A percentile compares a stretch with the other conserved stretches of the same genome.
Evolutionary conservation across 2,329 filamentous ascomycete genomes (phyloP).

Genomic region (Nothophoma quercina): DNA sequence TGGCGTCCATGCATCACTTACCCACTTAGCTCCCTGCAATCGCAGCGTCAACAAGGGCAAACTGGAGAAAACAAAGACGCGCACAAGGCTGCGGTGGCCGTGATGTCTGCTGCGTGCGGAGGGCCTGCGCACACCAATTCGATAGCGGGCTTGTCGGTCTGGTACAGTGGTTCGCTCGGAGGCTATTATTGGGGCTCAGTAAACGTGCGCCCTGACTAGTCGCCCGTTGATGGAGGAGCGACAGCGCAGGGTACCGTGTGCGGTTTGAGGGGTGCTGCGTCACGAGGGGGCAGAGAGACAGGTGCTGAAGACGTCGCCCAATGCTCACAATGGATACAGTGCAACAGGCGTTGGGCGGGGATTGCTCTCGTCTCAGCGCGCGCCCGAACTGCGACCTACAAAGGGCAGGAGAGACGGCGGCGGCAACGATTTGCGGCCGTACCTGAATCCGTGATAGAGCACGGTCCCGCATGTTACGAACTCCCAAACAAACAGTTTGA

Average conservation of each 20-base stretch:
- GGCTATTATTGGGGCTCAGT: constrained; percentile 33
- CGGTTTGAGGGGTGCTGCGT: constrained; percentile 17
- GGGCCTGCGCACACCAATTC: constrained; percentile 15
- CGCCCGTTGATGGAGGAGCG: constrained; percentile 26
- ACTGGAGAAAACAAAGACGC: constrained; percentile 27
- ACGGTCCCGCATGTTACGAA: constrained; percentile 24
- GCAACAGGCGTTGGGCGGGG: constrained; percentile 6
- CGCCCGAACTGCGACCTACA: constrained; percentile 29
- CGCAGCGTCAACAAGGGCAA: constrained; percentile 18
- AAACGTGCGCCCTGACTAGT: constrained; percentile 32
- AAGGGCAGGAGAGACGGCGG: constrained; percentile 30
- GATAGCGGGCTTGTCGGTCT: constrained; percentile 12
- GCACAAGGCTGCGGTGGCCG: constrained; percentile 11
- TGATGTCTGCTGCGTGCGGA: constrained; percentile 12
- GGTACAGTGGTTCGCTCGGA: constrained; percentile 19
- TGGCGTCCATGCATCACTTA: constrained; percentile 36
- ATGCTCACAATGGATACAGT: background rate
- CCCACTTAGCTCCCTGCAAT: constrained; percentile 23
- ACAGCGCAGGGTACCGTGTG: constrained; percentile 13
- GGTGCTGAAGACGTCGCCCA: constrained; percentile 6
- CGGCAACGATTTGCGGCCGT: constrained; percentile 27
- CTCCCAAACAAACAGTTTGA: constrained; percentile 4
- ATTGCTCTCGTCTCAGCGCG: constrained; percentile 17
- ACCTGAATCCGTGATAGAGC: constrained; percentile 16
- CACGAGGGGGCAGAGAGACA: constrained; percentile 11